Evolutionary conservation across 441 rosid genomes (phyloP), one percentile per base, ranked within the genome.

Genomic region (Macaranga tanarius): DNA sequence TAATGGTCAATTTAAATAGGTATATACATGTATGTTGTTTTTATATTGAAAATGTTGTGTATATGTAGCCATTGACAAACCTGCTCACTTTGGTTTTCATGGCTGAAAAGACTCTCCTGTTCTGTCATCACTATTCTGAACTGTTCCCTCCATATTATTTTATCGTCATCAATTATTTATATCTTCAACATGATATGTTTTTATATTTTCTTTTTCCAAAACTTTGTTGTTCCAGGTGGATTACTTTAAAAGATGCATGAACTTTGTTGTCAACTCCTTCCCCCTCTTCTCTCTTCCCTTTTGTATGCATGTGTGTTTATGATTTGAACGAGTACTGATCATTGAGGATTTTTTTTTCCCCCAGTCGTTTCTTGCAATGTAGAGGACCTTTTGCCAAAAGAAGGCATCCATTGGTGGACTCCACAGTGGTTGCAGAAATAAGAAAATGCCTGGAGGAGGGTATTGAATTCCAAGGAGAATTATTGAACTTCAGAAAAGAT

Each of bases 371-470:
- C 85, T 86, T 92, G 86, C 99, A 95, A 75, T 95, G 88, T 80
- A 88, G 98, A 86, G 97, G 98, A 40, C 97, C 96, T 16, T 91
- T 88, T 84, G 97, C 98, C 42, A 91, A 95, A 80, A 84, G 99
- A 79, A 88, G 98, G 79, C 99, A 95, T 70, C 95, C 97, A 25
- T 79, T 85, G 66, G 97, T 92, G 51, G 96, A 92, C 71, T 91
- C 97, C n/a, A 72, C 88, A 0, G 91, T 91, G 54, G 88, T 92
- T 23, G 69, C 96, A 7, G 90, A 95, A 79, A 91, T 95, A 73
- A 81, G 91, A 79, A 84, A 84, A 84, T 95, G 96, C 84, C 89
- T 95, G 17, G 93, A 85, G 25, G 86, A 92, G 69, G 98, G 98
- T 58, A 81, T 88, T 40, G 98, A 91, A 78, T 95, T 95, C 75